Base-by-base conservation (phyloP, 768 basidiomycete genomes). In the Mycena crocata region DNA sequence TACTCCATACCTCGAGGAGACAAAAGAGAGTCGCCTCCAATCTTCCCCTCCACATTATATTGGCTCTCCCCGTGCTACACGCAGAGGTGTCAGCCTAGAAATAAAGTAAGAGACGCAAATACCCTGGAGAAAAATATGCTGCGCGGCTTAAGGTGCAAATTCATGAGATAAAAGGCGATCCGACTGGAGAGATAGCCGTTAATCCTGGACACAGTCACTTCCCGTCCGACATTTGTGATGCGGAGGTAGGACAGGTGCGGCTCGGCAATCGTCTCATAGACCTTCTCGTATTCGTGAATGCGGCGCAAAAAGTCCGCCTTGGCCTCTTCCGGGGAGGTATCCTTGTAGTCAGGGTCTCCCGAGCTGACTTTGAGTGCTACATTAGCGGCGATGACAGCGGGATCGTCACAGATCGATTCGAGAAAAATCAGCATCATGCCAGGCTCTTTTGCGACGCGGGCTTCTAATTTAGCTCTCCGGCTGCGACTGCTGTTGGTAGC, bases 81-180 rank as follows among this genome's bases (percentile, higher is more conserved):
- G 49, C n/a, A 39, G 61, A 42, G 56, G 14, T 58, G 66, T 57
- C 32, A 60, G 62, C 49, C 26, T 48, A 49, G 31, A 17, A 54
- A n/a, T 5, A 67, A n/a, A 64, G 57, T 17, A 42, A 34, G 19
- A 49, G 23, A 35, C 39, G 13, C 7, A 54, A 79, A 91, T 74
- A 98, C 97, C 72, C 98, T 82, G 6, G 98, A 98, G 66, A 99
- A 87, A 80, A 95, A 99, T 66, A 99, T 99, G 76, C 91, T 95
- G 63, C 98, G 86, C 8, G 98, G 97, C 73, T 98, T 98, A 71
- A 99, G 83, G 79, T 99, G 98, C 72, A 99, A 78, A 77, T 98
- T 98, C 96, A 98, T 99, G 59, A 99, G 84, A 79, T 96, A 99
- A 81, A 97, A 99, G 23, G 95, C 97, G 70, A 99, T 95, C 37